Percentiles rank a stretch among this genome's conserved stretches.
Conservation (phyloP, 345 rosid species). For the Salix koriyanagi region DNA sequence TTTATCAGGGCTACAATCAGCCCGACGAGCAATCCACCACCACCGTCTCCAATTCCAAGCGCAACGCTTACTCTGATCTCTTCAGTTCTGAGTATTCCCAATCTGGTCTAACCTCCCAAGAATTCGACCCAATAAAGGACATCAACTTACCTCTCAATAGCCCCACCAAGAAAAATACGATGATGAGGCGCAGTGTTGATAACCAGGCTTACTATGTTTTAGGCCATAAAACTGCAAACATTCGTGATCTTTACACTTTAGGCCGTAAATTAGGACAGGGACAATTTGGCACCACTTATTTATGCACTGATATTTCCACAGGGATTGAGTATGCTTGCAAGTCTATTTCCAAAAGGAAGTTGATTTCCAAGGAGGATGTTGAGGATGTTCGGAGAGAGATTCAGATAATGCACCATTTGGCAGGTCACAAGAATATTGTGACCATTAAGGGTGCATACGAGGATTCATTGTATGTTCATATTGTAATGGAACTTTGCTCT, state of each 20-base stretch:
- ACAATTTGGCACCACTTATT: conserved; percentile 90
- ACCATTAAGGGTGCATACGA: conserved; percentile 95
- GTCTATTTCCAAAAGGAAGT: conserved; percentile 89
- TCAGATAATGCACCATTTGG: conserved; percentile 99
- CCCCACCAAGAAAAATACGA: conserved; percentile 47
- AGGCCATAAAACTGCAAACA: conserved; percentile 83
- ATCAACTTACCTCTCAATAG: conserved; percentile 31
- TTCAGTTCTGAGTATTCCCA: conserved; percentile 45
- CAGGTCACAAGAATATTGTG: conserved; percentile 89
- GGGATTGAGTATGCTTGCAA: conserved; percentile 87
- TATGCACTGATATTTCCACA: conserved; percentile 65
- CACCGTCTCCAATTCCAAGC: conserved; percentile 33
- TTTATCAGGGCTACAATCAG: conserved; percentile 65
- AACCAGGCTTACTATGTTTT: conserved; percentile 68
- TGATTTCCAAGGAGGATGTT: conserved; percentile 88
- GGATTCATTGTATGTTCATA: conserved; percentile 77
- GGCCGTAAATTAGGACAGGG: conserved; percentile 95
- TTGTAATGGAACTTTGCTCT: conserved; percentile 94
- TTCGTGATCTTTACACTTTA: conserved; percentile 72
- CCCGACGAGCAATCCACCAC: conserved; percentile 52
- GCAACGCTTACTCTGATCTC: conserved; percentile 35
- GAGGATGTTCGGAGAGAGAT: conserved; percentile 96
- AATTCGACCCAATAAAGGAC: conserved; percentile 29
- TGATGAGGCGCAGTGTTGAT: conserved; percentile 70
- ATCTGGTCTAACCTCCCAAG: conserved; percentile 39